Base-by-base conservation (phyloP, 2,329 filamentous ascomycete species). In the Calonectria naviculata region DNA sequence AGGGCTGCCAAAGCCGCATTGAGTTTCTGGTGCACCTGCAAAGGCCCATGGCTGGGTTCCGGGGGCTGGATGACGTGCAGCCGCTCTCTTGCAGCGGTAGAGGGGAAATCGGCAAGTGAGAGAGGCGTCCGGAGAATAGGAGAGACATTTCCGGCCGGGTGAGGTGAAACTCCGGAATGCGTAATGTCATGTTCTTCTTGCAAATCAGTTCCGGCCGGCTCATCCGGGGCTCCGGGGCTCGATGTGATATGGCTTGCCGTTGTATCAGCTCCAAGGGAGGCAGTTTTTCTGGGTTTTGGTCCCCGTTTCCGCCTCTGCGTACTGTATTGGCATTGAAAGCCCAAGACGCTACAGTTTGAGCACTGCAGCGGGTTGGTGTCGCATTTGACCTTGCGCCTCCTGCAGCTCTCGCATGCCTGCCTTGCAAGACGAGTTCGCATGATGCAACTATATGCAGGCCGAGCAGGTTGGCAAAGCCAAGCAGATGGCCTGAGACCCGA, bases 321-420 rank as follows among this genome's bases (percentile, higher is more conserved):
- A 36, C 42, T 67, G 65, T 69, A 73, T 13, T 60, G 54, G 58
- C 65, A 73, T 1, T 47, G 13, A 26, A 67, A 28, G 6, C 56
- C 17, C 29, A 62, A 58, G 8, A n/a, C 34, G 19, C 46, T 42
- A 36, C 69, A 71, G 26, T 67, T 71, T 7, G 62, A 61, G 54
- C 71, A 71, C 24, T 47, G 44, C 17, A 54, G 24, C 17, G 34
- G 63, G 8, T 56, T 42, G 2, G 56, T 54, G 29, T 73, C 63
- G 24, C 69, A 73, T 69, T 47, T 60, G 34, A 73, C 49, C 65
- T 73, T 73, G 54, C 71, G 68, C 3, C 46, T 34, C 34, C 65
- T 47, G 56, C 71, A 73, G 21, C 47, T n/a, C 9, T 71, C 71
- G 28, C 71, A 71, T 5, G 69, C 69, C 21, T 71, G 68, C 5